Evolutionary conservation across 805 yeast genomes (phyloP).

Genomic region (Wickerhamiella musiphila): DNA sequence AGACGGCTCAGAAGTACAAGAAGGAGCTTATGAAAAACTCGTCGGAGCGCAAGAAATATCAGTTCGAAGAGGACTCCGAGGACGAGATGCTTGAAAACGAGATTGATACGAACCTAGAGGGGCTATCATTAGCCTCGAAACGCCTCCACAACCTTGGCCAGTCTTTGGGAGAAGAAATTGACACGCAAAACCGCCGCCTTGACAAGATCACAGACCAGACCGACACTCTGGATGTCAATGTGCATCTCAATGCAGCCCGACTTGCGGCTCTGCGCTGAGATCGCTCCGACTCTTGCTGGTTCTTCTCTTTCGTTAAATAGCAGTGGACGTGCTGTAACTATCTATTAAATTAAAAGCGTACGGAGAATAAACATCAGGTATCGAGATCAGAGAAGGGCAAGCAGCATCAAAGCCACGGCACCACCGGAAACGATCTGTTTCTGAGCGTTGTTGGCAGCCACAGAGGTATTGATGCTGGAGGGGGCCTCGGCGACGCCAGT

Average conservation of each 20-base stretch:
- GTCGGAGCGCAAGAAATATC: conserved; percentile 20
- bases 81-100: conserved; percentile 88
- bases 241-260: conserved; percentile 59
- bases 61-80: conserved; percentile 64
- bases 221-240: conserved; percentile 65
- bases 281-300: background rate
- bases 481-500: too few species aligned
- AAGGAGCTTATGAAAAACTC: conserved; percentile 32
- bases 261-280: conserved; percentile 26
- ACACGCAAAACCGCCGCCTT: conserved; percentile 58
- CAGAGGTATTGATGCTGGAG: too few species aligned
- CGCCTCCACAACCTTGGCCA: conserved; percentile 59
- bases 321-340: too few species aligned
- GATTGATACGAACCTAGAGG: conserved; percentile 66
- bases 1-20: conserved; percentile 27
- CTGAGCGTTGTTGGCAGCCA: too few species aligned
- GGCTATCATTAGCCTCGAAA: conserved; percentile 48
- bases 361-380: too few species aligned
- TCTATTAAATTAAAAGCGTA: too few species aligned
- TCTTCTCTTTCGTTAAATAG: background rate
- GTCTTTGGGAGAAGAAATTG: conserved; percentile 60
- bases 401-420: too few species aligned
- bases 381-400: too few species aligned
- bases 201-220: conserved; percentile 68
- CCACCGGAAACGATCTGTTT: too few species aligned